These are phyloP conservation scores for Hygrophorus russula DNA, from an alignment of 768 basidiomycete species.

Conservation along the genomic window DNA sequence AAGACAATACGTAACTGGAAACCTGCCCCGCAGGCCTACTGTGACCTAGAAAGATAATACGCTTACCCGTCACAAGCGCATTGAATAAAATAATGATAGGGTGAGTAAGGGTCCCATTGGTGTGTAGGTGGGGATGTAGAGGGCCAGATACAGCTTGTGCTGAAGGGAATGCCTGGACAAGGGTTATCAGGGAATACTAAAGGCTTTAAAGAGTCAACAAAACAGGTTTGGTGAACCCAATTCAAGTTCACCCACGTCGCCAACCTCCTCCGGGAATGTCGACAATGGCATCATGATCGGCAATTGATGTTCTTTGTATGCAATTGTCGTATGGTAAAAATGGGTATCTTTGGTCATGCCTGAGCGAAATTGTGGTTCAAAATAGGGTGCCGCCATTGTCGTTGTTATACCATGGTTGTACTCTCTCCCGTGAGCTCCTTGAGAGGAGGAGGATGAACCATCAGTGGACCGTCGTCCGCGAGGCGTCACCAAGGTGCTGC, in stretches of 20 bases:
- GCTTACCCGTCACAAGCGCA: slow-evolving; percentile 87
- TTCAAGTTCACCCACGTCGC: slow-evolving; percentile 55
- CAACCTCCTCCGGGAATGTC: slow-evolving; percentile 90
- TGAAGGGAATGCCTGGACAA: slow-evolving; percentile 73
- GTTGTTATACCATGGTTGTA: slow-evolving; percentile 22
- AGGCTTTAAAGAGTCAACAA: background rate
- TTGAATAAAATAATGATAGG: slow-evolving; percentile 95
- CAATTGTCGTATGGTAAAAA: slow-evolving; percentile 80
- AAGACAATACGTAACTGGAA: slow-evolving; percentile 84
- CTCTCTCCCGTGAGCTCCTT: slow-evolving; percentile 29
- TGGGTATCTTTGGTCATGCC: slow-evolving; percentile 78
- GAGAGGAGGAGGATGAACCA: slow-evolving; percentile 62
- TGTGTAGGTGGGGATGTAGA: slow-evolving; percentile 86
- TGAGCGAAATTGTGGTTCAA: slow-evolving; percentile 36
- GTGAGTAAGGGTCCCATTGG: slow-evolving; percentile 81
- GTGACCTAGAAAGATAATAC: slow-evolving; percentile 93
- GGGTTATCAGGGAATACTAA: slow-evolving; percentile 86
- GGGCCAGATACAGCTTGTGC: slow-evolving; percentile 56
- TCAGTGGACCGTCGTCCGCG: slow-evolving; percentile 59
- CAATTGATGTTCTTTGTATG: slow-evolving; percentile 71
- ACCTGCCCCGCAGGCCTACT: slow-evolving; percentile 84
- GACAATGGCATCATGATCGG: slow-evolving; percentile 88
- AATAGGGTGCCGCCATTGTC: slow-evolving; percentile 27
- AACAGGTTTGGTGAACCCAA: background rate
- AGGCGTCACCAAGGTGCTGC: slow-evolving; percentile 28